Evolutionary conservation across 1,139 yeast species (phyloP).

Genomic region (Candida smagusa): DNA sequence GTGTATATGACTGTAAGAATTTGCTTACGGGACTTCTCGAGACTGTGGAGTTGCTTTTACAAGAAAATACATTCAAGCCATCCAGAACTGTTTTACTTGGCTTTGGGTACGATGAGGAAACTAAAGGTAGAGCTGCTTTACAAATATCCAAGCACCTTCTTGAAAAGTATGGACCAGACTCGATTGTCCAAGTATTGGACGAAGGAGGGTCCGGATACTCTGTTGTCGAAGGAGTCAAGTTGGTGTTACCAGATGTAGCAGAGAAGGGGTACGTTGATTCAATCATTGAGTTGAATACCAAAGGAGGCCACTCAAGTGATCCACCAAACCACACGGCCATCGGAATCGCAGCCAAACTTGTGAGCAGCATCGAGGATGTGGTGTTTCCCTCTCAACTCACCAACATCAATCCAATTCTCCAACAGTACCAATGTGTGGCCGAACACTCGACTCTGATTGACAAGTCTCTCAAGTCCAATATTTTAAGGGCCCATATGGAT

Average conservation of each 20-base stretch:
- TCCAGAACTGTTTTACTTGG: slow-evolving; percentile 40
- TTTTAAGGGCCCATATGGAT: slow-evolving; percentile 42
- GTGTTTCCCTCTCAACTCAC: slow-evolving; percentile 35
- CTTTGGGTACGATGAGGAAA: slow-evolving; percentile 51
- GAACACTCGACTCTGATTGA: slow-evolving; percentile 33
- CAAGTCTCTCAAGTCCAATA: slow-evolving; percentile 29
- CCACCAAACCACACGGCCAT: slow-evolving; percentile 49
- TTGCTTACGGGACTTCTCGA: slow-evolving; percentile 40
- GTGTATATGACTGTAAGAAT: slow-evolving; percentile 47
- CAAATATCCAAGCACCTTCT: slow-evolving; percentile 28
- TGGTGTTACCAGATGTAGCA: slow-evolving; percentile 54
- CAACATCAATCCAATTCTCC: slow-evolving; percentile 39
- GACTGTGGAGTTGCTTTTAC: slow-evolving; percentile 37
- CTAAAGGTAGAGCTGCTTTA: slow-evolving; percentile 36
- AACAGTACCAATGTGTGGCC: slow-evolving; percentile 43
- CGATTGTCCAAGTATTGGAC: slow-evolving; percentile 41
- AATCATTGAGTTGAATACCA: slow-evolving; percentile 34
- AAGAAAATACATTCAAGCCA: slow-evolving; percentile 34
- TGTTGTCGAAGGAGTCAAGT: slow-evolving; percentile 40
- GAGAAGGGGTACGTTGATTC: slow-evolving; percentile 47
- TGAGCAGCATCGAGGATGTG: slow-evolving; percentile 33
- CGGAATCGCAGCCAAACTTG: slow-evolving; percentile 42
- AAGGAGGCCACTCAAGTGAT: slow-evolving; percentile 49
- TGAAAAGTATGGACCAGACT: slow-evolving; percentile 36
- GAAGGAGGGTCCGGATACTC: slow-evolving; percentile 39